These are phyloP conservation scores for Tuctoria greenei DNA, from an alignment of 176 grass and related monocot genomes.

Conservation along the genomic window DNA sequence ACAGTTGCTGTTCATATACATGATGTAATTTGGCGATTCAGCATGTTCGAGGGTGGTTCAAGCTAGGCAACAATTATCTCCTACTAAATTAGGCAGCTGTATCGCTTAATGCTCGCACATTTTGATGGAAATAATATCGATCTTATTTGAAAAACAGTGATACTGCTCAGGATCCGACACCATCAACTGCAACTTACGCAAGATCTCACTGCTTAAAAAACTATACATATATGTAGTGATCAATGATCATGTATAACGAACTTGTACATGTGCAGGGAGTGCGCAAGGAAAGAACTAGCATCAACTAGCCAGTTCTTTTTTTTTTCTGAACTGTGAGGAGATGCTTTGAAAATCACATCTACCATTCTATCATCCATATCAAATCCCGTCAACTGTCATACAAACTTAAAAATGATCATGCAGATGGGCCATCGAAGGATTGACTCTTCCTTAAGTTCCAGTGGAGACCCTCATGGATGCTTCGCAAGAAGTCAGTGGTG, in stretches of 20 bases:
- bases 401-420: conserved; percentile 11
- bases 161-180: background rate
- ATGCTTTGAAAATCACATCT: conserved; percentile 19
- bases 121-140: background rate
- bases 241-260: background rate
- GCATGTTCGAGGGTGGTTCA: too few species aligned
- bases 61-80: too few species aligned
- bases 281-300: background rate
- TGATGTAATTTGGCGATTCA: too few species aligned
- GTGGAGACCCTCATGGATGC: conserved; percentile 94
- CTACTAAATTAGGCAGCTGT: background rate
- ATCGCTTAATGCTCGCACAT: background rate
- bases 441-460: conserved; percentile 89
- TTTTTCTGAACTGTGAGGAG: background rate
- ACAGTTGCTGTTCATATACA: too few species aligned
- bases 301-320: background rate
- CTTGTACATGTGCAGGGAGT: background rate
- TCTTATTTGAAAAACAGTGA: background rate
- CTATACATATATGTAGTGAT: background rate
- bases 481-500: conserved; percentile 73
- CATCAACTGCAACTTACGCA: background rate
- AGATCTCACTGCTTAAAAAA: background rate
- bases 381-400: background rate
- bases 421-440: conserved; percentile 61
- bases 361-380: conserved; percentile 6